These are phyloP conservation scores for Lobulomyces angularis DNA, from an alignment of 192 early-diverging fungal species.

Conservation along the genomic window DNA sequence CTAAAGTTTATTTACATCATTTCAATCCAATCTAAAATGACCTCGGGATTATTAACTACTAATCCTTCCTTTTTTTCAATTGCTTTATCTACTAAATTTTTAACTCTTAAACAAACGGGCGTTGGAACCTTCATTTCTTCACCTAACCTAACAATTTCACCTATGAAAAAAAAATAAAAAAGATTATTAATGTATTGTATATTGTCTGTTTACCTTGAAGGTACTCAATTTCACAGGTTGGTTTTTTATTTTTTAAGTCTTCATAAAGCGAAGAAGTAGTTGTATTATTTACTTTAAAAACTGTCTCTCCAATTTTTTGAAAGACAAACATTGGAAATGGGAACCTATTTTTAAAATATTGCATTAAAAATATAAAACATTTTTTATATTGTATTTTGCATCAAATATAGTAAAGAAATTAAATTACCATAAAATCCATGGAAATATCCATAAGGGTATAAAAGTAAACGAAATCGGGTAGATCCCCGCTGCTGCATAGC, in stretches of 20 bases:
- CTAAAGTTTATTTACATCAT: no score
- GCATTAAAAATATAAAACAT: no score
- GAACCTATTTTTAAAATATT: no score
- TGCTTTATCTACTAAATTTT: slow-evolving; percentile 10
- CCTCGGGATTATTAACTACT: no score
- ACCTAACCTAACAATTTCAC: slow-evolving; percentile 21
- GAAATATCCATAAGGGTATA: slow-evolving; percentile 9
- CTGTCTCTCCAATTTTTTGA: neutral
- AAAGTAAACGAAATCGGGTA: slow-evolving; percentile 21
- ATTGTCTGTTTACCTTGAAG: no score
- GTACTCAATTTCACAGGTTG: slow-evolving; percentile 32
- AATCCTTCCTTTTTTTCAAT: slow-evolving; percentile 10
- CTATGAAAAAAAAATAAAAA: no score
- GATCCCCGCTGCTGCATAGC: slow-evolving; percentile 20
- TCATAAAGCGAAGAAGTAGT: slow-evolving; percentile 32
- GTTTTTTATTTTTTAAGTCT: slow-evolving; percentile 17
- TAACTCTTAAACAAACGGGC: slow-evolving; percentile 22
- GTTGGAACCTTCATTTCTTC: slow-evolving; percentile 11
- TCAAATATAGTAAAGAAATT: no score
- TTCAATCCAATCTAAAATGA: no score
- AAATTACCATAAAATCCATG: slow-evolving; percentile 15
- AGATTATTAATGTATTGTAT: no score
- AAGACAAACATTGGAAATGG: slow-evolving; percentile 13
- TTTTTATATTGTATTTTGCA: no score
- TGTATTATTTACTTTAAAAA: neutral